phyloP scores from a whole-genome alignment of 805 yeast species.

The Priceomyces medius region DNA sequence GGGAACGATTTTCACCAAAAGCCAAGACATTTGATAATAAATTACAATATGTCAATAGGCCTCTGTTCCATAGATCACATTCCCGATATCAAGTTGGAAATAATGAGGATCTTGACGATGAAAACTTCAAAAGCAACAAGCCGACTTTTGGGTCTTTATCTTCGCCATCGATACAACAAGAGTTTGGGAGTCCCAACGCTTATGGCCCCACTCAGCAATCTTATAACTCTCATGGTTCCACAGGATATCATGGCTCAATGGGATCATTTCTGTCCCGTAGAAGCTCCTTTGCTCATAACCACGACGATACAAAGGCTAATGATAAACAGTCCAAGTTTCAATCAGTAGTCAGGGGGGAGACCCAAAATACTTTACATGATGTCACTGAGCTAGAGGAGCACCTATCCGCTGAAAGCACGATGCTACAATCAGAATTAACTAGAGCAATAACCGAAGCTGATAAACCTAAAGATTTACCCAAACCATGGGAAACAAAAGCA shows the following conservation, averaged over 20 bases:
- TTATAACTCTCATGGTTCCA: slow-evolving; percentile 7
- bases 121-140: slow-evolving; percentile 24
- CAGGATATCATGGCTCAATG: slow-evolving; percentile 2
- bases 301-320: slow-evolving; percentile 10
- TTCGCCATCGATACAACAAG: slow-evolving; percentile 10
- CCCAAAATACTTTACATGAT: slow-evolving; percentile 7
- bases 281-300: slow-evolving; percentile 19
- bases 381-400: slow-evolving; percentile 16
- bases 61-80: neutral
- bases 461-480: slow-evolving; percentile 11
- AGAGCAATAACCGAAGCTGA: slow-evolving; percentile 19
- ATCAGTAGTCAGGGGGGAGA: neutral
- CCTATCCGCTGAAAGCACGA: slow-evolving; percentile 9
- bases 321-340: slow-evolving; percentile 5
- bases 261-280: slow-evolving; percentile 19
- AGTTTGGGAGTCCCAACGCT: slow-evolving; percentile 4
- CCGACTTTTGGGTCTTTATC: slow-evolving; percentile 14
- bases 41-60: neutral
- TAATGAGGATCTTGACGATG: slow-evolving; percentile 33
- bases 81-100: neutral
- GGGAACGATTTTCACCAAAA: neutral
- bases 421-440: slow-evolving; percentile 24
- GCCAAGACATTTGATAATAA: neutral
- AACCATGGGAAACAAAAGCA: slow-evolving; percentile 59
- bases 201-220: slow-evolving; percentile 3